Evolutionary conservation across 495 filamentous ascomycete genomes (phyloP), one percentile per base, ranked within the genome.

Genomic region (Trichoderma reesei): DNA sequence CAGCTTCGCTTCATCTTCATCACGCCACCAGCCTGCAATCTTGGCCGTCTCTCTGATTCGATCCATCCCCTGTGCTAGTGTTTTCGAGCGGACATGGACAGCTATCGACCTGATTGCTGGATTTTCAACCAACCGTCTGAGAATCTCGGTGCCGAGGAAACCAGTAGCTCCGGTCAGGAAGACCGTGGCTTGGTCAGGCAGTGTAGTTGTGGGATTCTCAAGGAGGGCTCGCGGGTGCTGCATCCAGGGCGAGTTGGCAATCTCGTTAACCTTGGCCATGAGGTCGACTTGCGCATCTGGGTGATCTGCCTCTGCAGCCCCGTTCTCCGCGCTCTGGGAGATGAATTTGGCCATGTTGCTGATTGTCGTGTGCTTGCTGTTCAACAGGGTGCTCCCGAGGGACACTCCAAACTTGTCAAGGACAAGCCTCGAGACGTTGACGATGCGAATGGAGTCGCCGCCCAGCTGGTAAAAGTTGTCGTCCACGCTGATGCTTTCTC

Each of bases 361-460:
- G 39, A 61, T 20, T 3, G 60, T 39, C 11, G 60, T 42, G 10
- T 61, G 60, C 34, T 61, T 39, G 36, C 39, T 39, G 60, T 39
- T 61, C 8, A 61, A 11, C 14, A 59, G 11, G 31, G 60, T 14
- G 1, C 20, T 10, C 0, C 18, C 33, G 5, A 61, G 34, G 10
- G 36, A 13, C 1, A 39, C 33, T 6, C 60, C 60, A 10, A 61
- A 39, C 34, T 39, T 61, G 37, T 61, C 60, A 10, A 13, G 34
- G 13, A 39, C n/a, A n/a, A 10, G 51, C 3, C 11, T 56, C 18
- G 26, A 31, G 0, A 56, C 11, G 14, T 3, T 56, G 34, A 61
- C 18, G 60, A 39, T 39, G 16, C 67, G 69, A 39, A 85, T 72
- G 2, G 60, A 61, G 10, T 61, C 60, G 34, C 60, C 60, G n/a